A percentile compares a stretch with the other conserved stretches of the same genome.
Conservation (phyloP, 352 stramenopile genomes). For the Aphanomyces euteiches region DNA sequence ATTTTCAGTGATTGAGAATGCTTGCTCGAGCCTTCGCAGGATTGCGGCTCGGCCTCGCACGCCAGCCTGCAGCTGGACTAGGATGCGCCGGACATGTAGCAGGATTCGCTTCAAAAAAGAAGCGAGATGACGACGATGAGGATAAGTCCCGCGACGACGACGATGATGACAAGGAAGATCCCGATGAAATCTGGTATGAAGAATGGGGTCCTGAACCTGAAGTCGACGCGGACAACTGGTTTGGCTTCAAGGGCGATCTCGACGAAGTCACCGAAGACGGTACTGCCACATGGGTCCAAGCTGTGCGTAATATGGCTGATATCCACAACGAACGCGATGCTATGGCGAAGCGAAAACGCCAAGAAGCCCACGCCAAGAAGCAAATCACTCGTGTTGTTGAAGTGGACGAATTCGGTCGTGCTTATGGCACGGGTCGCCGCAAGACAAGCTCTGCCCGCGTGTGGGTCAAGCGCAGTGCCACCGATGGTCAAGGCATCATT, state of each 20-base stretch:
- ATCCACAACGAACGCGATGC: constrained; percentile 39
- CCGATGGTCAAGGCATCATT: constrained; percentile 83
- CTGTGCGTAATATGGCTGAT: constrained; percentile 60
- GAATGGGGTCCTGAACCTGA: constrained; percentile 1
- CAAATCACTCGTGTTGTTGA: constrained; percentile 66
- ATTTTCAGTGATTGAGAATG: constrained; percentile 17
- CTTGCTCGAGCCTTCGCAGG: constrained; percentile 23
- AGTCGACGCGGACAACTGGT: constrained; percentile 49
- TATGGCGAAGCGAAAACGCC: constrained; percentile 60
- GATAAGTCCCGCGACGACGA: constrained; percentile 24
- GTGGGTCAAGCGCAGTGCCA: constrained; percentile 84
- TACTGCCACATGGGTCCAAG: constrained; percentile 78
- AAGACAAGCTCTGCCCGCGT: constrained; percentile 93
- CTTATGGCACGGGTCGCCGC: constrained; percentile 89
- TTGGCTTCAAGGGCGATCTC: constrained; percentile 74
- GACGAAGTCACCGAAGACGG: constrained; percentile 72
- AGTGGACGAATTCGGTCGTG: constrained; percentile 70
- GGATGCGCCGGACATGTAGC: not conserved
- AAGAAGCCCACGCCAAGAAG: constrained; percentile 72
- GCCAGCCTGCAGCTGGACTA: not conserved
- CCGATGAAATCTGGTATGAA: constrained; percentile 37
- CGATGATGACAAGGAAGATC: constrained; percentile 31
- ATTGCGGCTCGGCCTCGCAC: constrained; percentile 1
- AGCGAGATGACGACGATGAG: constrained; percentile 26
- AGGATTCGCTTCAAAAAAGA: constrained; percentile 24